Conservation (phyloP, 2,329 filamentous ascomycete species). For the Hansfordia pulvinata region DNA sequence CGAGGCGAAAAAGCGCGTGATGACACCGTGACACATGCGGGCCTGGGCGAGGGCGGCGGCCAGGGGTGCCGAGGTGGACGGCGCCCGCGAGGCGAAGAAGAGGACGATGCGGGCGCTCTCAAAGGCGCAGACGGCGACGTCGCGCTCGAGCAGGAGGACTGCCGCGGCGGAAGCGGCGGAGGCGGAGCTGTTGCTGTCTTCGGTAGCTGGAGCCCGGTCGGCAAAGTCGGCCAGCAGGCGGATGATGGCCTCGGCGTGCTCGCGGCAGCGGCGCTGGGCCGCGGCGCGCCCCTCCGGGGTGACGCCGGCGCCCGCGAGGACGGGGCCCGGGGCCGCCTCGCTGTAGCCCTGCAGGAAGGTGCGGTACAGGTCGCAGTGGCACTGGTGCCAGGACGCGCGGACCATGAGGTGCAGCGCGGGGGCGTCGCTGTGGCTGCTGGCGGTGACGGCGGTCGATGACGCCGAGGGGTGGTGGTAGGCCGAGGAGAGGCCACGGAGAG, state of each 20-base stretch:
- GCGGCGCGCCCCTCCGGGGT: slow-evolving; percentile 13
- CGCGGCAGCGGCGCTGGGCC: slow-evolving; percentile 19
- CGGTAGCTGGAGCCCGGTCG: too few relatives aligned
- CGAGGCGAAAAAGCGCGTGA: slow-evolving; percentile 12
- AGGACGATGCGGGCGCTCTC: slow-evolving; percentile 24
- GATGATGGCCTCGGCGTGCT: slow-evolving; percentile 24
- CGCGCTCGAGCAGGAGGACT: slow-evolving; percentile 27
- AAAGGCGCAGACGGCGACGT: slow-evolving; percentile 27
- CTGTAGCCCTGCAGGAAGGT: slow-evolving; percentile 25
- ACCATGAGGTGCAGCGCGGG: slow-evolving; percentile 17
- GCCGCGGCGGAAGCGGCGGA: too few relatives aligned
- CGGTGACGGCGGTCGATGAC: too few relatives aligned
- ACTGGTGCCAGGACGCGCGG: slow-evolving; percentile 24
- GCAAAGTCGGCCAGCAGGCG: slow-evolving; percentile 17
- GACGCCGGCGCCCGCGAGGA: slow-evolving; percentile 14
- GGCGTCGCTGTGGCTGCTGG: slow-evolving; percentile 3
- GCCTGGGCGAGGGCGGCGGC: slow-evolving; percentile 12
- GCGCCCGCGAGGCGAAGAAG: slow-evolving; percentile 17
- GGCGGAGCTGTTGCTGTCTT: slow-evolving; percentile 9
- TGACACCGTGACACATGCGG: slow-evolving; percentile 13
- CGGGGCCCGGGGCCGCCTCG: slow-evolving; percentile 20
- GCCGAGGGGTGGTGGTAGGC: too few relatives aligned
- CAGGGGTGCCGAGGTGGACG: slow-evolving; percentile 8
- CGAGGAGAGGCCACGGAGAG: too few relatives aligned
- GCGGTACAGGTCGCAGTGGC: slow-evolving; percentile 28